Evolutionary conservation across 192 early-diverging fungal species (phyloP).

Genomic region (Diversispora eburnea): DNA sequence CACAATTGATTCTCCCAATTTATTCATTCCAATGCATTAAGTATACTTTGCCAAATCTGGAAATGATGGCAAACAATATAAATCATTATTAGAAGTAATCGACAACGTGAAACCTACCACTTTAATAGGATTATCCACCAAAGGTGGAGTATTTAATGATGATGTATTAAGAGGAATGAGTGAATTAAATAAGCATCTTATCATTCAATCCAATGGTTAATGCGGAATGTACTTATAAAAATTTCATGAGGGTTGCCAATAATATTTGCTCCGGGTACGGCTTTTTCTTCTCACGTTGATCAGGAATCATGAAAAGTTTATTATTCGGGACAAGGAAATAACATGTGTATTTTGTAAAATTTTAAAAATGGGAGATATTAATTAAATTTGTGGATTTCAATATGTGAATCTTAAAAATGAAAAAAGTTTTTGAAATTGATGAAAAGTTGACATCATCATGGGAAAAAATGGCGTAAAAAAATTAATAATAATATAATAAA

Average conservation of each 20-base stretch:
- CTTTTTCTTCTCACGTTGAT: constrained; percentile 76
- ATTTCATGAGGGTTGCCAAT: constrained; percentile 80
- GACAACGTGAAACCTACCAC: constrained; percentile 86
- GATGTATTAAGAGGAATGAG: constrained; percentile 72
- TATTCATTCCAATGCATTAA: too few species aligned
- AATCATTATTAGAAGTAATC: constrained; percentile 67
- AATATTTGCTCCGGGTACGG: constrained; percentile 96
- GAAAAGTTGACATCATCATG: not conserved
- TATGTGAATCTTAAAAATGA: constrained; percentile 44
- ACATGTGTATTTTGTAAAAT: constrained; percentile 90
- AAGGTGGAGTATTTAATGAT: constrained; percentile 73
- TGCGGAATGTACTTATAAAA: constrained; percentile 93
- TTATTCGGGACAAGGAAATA: constrained; percentile 86
- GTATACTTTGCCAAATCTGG: constrained; percentile 82
- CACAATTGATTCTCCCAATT: constrained; percentile 33
- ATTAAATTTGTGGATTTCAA: constrained; percentile 40
- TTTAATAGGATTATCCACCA: constrained; percentile 84
- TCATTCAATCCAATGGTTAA: constrained; percentile 84
- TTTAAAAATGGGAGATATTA: constrained; percentile 31
- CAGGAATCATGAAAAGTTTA: constrained; percentile 53
- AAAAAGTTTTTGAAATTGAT: constrained; percentile 5
- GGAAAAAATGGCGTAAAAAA: not conserved
- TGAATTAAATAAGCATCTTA: constrained; percentile 70
- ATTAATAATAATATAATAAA: too few species aligned
- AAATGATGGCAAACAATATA: constrained; percentile 74